Percentiles rank a stretch among this genome's conserved stretches.
These are phyloP conservation scores for Mallotus repandus DNA, from an alignment of 441 rosid species.

Conservation along the genomic window DNA sequence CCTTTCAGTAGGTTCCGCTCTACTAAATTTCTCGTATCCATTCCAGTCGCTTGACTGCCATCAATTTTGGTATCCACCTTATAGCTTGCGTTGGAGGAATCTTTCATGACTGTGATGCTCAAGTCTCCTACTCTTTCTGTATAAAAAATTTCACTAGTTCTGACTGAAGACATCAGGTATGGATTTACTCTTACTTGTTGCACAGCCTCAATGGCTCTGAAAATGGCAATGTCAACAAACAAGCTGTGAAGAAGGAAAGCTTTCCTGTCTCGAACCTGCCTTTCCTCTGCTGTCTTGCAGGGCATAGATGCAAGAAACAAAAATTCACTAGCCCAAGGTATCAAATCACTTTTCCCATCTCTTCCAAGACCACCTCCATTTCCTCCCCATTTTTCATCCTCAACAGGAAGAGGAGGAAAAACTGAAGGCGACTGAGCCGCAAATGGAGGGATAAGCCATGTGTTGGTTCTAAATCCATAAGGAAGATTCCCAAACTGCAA, in stretches of 20 bases:
- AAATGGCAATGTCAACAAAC: conserved; percentile 59
- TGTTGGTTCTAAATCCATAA: conserved; percentile 66
- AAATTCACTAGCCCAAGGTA: conserved; percentile 68
- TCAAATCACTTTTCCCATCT: conserved; percentile 49
- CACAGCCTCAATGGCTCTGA: conserved; percentile 56
- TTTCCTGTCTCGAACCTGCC: conserved; percentile 66
- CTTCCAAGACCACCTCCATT: conserved; percentile 70
- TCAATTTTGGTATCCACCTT: conserved; percentile 41
- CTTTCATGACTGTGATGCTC: conserved; percentile 45
- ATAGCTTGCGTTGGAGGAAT: conserved; percentile 35
- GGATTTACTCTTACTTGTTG: conserved; percentile 26
- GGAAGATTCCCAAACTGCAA: conserved; percentile 77
- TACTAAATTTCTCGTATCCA: conserved; percentile 32
- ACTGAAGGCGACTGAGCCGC: conserved; percentile 41
- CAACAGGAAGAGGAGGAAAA: conserved; percentile 53
- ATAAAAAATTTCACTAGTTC: conserved; percentile 28
- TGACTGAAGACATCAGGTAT: conserved; percentile 20
- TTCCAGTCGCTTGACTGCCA: conserved; percentile 35
- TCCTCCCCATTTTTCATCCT: conserved; percentile 72
- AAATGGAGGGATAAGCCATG: conserved; percentile 64
- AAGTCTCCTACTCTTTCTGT: conserved; percentile 57
- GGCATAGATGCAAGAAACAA: conserved; percentile 53
- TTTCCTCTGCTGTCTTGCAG: conserved; percentile 65
- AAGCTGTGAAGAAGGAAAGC: conserved; percentile 68
- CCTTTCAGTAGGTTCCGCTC: conserved; percentile 64